Evolutionary conservation across 768 basidiomycete species (phyloP).

Genomic region (Amanita rimosa): DNA sequence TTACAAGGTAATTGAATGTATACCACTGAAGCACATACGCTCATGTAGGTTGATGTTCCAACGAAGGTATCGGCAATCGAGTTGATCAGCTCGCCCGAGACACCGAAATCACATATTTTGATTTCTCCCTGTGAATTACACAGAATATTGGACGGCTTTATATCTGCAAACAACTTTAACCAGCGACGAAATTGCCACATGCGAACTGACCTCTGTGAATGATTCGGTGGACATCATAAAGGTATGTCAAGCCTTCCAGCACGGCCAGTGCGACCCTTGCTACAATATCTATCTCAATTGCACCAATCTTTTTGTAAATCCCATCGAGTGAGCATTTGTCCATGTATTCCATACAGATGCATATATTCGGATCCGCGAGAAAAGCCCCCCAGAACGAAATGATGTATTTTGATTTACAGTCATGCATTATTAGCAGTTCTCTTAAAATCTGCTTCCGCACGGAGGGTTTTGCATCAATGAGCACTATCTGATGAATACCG

Average conservation of each 20-base stretch:
- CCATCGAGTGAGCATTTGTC: slow-evolving; percentile 90
- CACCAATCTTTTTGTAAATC: slow-evolving; percentile 92
- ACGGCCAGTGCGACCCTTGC: slow-evolving; percentile 93
- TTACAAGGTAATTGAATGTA: slow-evolving; percentile 8
- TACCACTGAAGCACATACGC: slow-evolving; percentile 43
- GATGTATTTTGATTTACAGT: slow-evolving; percentile 88
- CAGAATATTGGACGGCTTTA: slow-evolving; percentile 98
- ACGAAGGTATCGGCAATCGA: slow-evolving; percentile 99
- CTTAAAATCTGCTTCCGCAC: slow-evolving; percentile 96
- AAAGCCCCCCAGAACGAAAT: slow-evolving; percentile 98
- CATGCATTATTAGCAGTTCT: slow-evolving; percentile 98
- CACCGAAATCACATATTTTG: slow-evolving; percentile 99
- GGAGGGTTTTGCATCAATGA: slow-evolving; percentile 93
- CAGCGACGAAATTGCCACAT: background rate
- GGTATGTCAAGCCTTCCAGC: slow-evolving; percentile 88
- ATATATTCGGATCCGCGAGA: slow-evolving; percentile 94
- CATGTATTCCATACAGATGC: slow-evolving; percentile 97
- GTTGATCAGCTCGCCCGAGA: slow-evolving; percentile 97
- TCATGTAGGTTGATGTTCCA: slow-evolving; percentile 99
- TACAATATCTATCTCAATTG: slow-evolving; percentile 88
- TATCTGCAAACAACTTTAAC: slow-evolving; percentile 43
- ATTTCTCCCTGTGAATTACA: slow-evolving; percentile 91
- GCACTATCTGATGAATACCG: slow-evolving; percentile 56
- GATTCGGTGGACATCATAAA: slow-evolving; percentile 95
- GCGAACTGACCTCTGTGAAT: slow-evolving; percentile 83